Evolutionary conservation across 2,329 filamentous ascomycete species (phyloP).

Genomic region (Scedosporium aurantiacum): DNA sequence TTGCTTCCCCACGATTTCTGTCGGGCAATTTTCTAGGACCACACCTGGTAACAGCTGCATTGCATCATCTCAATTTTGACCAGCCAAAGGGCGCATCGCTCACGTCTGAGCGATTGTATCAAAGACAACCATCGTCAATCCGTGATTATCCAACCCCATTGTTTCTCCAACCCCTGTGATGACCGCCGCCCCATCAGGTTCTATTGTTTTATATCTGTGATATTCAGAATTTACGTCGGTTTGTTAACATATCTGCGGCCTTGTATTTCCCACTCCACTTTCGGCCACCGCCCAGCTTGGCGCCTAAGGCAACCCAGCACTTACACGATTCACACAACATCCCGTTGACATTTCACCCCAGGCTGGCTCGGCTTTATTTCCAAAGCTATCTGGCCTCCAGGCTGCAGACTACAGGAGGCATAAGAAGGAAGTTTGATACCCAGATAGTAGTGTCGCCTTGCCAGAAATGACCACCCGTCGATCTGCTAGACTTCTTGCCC

Average conservation of each 20-base stretch:
- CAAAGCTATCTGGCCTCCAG: neutral
- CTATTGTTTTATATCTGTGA: neutral
- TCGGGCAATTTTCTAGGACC: too few species aligned
- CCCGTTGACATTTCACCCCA: neutral
- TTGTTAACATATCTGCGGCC: too few species aligned
- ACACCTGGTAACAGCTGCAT: too few species aligned
- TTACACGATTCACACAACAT: neutral
- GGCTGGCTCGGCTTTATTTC: neutral
- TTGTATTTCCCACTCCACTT: too few species aligned
- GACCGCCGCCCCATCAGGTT: neutral
- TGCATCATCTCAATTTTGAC: neutral
- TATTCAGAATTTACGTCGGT: too few species aligned
- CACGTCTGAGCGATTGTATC: neutral
- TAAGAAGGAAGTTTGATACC: neutral
- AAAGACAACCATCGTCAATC: neutral
- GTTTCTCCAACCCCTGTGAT: neutral
- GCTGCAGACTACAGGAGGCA: neutral
- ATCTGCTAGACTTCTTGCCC: slow-evolving; percentile 1
- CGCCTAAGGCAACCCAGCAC: neutral
- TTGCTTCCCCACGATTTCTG: too few species aligned
- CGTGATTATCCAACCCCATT: neutral
- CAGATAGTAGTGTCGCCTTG: neutral
- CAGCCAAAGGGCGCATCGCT: neutral
- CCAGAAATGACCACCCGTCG: slow-evolving; percentile 4
- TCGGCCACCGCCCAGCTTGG: neutral